Percentiles rank a stretch among this genome's conserved stretches.
These are phyloP conservation scores for Curvularia spicifera DNA, from an alignment of 2,329 filamentous ascomycete genomes.

Conservation along the genomic window DNA sequence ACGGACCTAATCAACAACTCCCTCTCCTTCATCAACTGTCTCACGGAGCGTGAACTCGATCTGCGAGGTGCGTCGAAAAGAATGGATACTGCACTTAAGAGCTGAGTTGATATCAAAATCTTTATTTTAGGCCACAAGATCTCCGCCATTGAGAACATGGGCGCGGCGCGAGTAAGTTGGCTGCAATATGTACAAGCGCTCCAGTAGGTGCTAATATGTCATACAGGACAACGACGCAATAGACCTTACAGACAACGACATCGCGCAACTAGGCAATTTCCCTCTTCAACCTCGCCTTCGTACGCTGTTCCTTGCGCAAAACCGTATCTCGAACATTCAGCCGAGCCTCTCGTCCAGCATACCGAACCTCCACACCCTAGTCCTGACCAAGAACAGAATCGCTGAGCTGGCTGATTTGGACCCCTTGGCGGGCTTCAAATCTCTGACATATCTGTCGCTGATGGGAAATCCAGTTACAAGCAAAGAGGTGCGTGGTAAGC, in stretches of 20 bases:
- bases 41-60: slow-evolving; percentile 98
- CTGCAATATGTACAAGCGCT: neutral
- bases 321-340: slow-evolving; percentile 85
- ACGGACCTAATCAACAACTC: slow-evolving; percentile 92
- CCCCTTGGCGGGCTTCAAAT: slow-evolving; percentile 70
- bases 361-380: slow-evolving; percentile 81
- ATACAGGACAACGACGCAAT: slow-evolving; percentile 88
- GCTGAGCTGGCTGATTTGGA: slow-evolving; percentile 87
- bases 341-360: slow-evolving; percentile 74
- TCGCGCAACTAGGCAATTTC: slow-evolving; percentile 87
- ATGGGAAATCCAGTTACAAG: slow-evolving; percentile 87
- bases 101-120: slow-evolving; percentile 83
- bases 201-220: neutral
- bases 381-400: slow-evolving; percentile 83
- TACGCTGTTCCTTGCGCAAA: slow-evolving; percentile 87
- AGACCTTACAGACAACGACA: slow-evolving; percentile 98
- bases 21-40: slow-evolving; percentile 96
- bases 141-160: slow-evolving; percentile 95
- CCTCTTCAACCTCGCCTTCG: slow-evolving; percentile 86
- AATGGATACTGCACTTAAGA: slow-evolving; percentile 93
- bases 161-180: slow-evolving; percentile 83
- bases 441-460: slow-evolving; percentile 80
- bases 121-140: slow-evolving; percentile 89
- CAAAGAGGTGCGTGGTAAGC: slow-evolving; percentile 72
- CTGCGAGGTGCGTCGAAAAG: slow-evolving; percentile 99